A percentile compares a stretch with the other conserved stretches of the same genome.
Evolutionary conservation across 129 eudicot species (phyloP).

Genomic region (Centaurea solstitialis): DNA sequence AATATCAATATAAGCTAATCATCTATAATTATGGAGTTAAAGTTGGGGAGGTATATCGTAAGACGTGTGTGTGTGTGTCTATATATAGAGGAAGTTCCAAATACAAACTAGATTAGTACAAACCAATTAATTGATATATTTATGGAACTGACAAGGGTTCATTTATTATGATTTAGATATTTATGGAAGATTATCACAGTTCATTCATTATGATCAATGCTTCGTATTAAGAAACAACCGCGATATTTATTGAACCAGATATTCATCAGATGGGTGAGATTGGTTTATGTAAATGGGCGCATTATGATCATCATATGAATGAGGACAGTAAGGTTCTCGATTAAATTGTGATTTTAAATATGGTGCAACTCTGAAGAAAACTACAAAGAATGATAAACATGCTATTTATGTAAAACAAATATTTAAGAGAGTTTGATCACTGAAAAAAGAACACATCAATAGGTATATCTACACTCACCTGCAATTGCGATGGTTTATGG

Average conservation of each 20-base stretch:
- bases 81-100: not conserved
- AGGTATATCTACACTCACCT: conserved; percentile 38
- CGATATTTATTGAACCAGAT: too few species aligned
- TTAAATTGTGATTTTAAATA: not conserved
- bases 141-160: too few species aligned
- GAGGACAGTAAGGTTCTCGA: not conserved
- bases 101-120: not conserved
- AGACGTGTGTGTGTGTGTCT: too few species aligned
- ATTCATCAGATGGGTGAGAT: too few species aligned
- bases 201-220: too few species aligned
- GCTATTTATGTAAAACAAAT: not conserved
- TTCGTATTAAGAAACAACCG: too few species aligned
- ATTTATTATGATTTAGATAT: too few species aligned
- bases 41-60: too few species aligned
- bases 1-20: not conserved
- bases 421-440: not conserved
- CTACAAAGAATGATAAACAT: not conserved
- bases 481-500: conserved; percentile 37
- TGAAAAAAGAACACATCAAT: conserved; percentile 11
- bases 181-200: too few species aligned
- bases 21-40: too few species aligned
- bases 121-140: not conserved
- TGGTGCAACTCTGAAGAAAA: conserved; percentile 2
- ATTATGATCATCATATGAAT: too few species aligned
- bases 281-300: not conserved